phyloP scores from a whole-genome alignment of 78 protist species.

The Andalucia godoyi region DNA sequence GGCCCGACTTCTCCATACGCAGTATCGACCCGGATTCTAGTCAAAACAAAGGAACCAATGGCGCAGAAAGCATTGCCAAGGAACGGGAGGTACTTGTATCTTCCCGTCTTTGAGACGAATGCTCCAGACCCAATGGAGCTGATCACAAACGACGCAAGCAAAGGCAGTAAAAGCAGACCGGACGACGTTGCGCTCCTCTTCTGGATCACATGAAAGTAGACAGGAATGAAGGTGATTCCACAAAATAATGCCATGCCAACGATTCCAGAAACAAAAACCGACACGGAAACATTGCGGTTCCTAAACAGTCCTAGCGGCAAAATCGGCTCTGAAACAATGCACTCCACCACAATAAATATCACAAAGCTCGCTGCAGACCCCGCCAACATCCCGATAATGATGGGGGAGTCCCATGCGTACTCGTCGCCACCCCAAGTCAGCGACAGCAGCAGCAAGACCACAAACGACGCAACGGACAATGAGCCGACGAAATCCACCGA shows the following conservation, averaged over 20 bases:
- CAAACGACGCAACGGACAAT: slow-evolving; percentile 3
- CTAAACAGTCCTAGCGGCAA: slow-evolving; percentile 27
- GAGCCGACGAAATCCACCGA: slow-evolving; percentile 24
- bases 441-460: slow-evolving; percentile 24
- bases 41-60: too few relatives aligned
- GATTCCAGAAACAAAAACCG: slow-evolving; percentile 2
- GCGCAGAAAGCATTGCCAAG: too few relatives aligned
- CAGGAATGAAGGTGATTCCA: slow-evolving; percentile 32
- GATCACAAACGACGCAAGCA: slow-evolving; percentile 24
- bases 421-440: slow-evolving; percentile 34
- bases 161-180: slow-evolving; percentile 29
- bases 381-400: slow-evolving; percentile 17
- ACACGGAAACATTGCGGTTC: slow-evolving; percentile 17
- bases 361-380: not conserved
- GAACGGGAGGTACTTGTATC: too few relatives aligned
- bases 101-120: too few relatives aligned
- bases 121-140: slow-evolving; percentile 13
- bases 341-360: slow-evolving; percentile 11
- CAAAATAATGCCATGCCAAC: slow-evolving; percentile 42
- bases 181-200: slow-evolving; percentile 20
- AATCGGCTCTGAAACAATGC: slow-evolving; percentile 5
- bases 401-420: slow-evolving; percentile 18
- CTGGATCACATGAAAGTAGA: slow-evolving; percentile 32
- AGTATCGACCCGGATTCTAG: too few relatives aligned
- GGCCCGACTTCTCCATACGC: too few relatives aligned